Conservation (phyloP, 495 filamentous ascomycete species). For the Talaromyces adpressus region DNA sequence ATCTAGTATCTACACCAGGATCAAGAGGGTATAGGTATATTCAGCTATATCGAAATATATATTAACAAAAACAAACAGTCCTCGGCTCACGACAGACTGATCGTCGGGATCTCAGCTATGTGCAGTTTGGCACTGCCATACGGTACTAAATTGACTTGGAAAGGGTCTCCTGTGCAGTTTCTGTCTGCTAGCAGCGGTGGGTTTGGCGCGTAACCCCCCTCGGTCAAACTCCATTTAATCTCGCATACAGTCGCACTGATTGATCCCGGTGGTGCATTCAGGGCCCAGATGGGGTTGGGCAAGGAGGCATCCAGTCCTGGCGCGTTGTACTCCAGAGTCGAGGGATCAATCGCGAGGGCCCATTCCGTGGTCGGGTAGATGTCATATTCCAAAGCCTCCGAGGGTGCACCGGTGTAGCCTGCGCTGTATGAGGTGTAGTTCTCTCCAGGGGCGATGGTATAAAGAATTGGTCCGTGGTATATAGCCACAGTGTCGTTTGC, state of each 20-base stretch:
- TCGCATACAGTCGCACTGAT: conserved; percentile 45
- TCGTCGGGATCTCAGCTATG: conserved; percentile 50
- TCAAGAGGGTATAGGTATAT: neutral
- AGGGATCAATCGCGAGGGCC: conserved; percentile 19
- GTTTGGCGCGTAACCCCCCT: conserved; percentile 38
- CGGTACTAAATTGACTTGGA: conserved; percentile 42
- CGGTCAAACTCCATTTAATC: conserved; percentile 44
- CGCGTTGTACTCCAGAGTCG: conserved; percentile 12
- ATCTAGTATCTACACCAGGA: neutral
- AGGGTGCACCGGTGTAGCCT: conserved; percentile 14
- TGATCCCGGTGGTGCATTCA: conserved; percentile 38
- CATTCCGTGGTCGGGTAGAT: conserved; percentile 10
- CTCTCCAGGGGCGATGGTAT: conserved; percentile 40
- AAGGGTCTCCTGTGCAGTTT: conserved; percentile 29
- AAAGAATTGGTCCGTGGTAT: conserved; percentile 48
- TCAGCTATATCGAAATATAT: neutral
- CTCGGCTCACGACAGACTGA: neutral
- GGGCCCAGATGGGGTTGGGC: conserved; percentile 40
- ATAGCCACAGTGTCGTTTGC: conserved; percentile 49
- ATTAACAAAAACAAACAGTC: neutral
- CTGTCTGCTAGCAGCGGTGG: conserved; percentile 29
- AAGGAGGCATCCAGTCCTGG: conserved; percentile 16
- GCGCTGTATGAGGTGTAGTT: conserved; percentile 16
- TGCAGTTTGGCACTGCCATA: conserved; percentile 53
- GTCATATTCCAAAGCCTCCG: conserved; percentile 9